phyloP scores from a whole-genome alignment of 495 filamentous ascomycete genomes.

The Letharia columbiana region DNA sequence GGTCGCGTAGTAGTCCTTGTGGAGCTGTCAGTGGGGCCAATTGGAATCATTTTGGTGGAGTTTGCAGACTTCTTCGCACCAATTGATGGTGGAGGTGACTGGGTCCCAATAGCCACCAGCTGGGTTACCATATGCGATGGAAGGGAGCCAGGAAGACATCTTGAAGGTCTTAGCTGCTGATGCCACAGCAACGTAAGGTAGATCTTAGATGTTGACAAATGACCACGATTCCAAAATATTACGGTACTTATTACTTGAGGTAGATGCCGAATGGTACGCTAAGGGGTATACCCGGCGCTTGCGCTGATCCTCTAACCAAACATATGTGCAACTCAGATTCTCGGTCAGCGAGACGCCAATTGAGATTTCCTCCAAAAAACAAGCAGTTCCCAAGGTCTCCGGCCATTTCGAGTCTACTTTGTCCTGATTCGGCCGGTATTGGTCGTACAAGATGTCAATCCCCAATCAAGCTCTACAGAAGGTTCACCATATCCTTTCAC shows the following conservation, averaged over 20 bases:
- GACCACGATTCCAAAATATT: neutral
- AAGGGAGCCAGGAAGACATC: conserved; percentile 36
- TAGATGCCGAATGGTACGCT: neutral
- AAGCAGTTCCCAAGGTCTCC: neutral
- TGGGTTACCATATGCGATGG: conserved; percentile 58
- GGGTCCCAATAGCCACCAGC: conserved; percentile 70
- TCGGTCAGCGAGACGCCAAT: neutral
- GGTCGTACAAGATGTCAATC: conserved; percentile 65
- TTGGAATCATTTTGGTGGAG: neutral
- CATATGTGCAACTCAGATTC: neutral
- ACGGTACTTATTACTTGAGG: neutral
- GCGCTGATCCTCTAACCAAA: neutral
- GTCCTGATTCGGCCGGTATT: neutral
- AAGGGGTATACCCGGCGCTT: neutral
- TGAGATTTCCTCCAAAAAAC: neutral
- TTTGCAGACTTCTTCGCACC: conserved; percentile 73
- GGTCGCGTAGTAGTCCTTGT: conserved; percentile 53
- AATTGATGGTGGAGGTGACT: conserved; percentile 84
- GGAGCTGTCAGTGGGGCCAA: conserved; percentile 1
- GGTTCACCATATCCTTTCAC: conserved; percentile 37
- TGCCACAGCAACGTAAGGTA: no score
- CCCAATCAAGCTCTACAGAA: conserved; percentile 93
- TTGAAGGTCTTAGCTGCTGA: conserved; percentile 2
- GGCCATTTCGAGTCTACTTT: neutral
- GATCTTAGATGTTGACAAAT: neutral